Conservation (phyloP, 495 filamentous ascomycete genomes). For the Xylaria acuta region DNA sequence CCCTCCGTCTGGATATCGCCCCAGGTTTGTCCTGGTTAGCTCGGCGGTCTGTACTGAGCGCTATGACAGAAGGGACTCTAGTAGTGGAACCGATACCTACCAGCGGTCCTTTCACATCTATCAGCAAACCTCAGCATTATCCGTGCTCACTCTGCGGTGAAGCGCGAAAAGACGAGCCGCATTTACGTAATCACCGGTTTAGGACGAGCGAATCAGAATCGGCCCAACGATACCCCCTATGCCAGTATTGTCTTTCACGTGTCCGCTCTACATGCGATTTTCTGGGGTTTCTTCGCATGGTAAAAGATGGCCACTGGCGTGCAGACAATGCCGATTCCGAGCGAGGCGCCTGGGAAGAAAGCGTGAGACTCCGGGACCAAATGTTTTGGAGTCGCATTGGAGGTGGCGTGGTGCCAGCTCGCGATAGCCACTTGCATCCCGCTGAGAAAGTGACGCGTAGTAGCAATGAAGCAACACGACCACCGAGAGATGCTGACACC, state of each 20-base stretch:
- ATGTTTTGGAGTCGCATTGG: constrained; percentile 97
- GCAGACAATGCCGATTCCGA: constrained; percentile 78
- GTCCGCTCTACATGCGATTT: constrained; percentile 91
- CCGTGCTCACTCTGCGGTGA: constrained; percentile 92
- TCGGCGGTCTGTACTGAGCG: constrained; percentile 77
- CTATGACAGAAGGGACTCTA: constrained; percentile 84
- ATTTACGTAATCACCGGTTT: constrained; percentile 86
- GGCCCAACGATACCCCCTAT: constrained; percentile 87
- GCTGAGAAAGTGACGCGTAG: constrained; percentile 30
- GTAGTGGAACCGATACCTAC: constrained; percentile 86
- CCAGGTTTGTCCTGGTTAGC: constrained; percentile 94
- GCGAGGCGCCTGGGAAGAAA: constrained; percentile 91
- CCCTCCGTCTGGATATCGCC: constrained; percentile 83
- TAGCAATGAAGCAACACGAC: constrained; percentile 29
- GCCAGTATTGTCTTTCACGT: constrained; percentile 82
- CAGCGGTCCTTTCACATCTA: constrained; percentile 50
- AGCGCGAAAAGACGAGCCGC: constrained; percentile 67
- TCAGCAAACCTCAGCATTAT: constrained; percentile 65
- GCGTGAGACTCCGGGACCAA: constrained; percentile 82
- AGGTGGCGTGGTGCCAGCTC: constrained; percentile 81
- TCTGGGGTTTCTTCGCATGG: constrained; percentile 83
- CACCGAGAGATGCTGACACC: constrained; percentile 17
- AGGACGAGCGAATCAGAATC: constrained; percentile 83
- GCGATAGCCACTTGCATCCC: constrained; percentile 36
- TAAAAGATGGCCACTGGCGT: constrained; percentile 88